These are phyloP conservation scores for Leptographium flavum DNA, from an alignment of 2,329 filamentous ascomycete genomes.

Conservation along the genomic window DNA sequence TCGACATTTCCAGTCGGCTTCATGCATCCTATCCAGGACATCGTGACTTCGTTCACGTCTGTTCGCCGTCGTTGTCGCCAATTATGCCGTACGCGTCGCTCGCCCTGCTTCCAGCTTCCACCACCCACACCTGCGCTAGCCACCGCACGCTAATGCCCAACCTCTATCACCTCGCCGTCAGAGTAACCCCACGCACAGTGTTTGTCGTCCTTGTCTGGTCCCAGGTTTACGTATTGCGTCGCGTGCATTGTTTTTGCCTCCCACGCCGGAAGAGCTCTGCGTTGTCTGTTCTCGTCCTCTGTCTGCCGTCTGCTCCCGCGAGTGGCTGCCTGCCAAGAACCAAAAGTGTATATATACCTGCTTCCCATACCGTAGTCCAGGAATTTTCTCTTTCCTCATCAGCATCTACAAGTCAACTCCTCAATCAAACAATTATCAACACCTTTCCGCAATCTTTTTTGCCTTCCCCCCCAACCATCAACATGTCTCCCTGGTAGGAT, in stretches of 20 bases:
- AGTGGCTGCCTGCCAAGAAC: not conserved
- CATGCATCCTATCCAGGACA: no score
- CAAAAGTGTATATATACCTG: constrained; percentile 4
- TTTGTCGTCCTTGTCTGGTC: not conserved
- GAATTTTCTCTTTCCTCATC: not conserved
- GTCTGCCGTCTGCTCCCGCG: not conserved
- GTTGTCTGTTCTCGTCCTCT: no score
- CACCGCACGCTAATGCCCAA: not conserved
- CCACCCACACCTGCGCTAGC: not conserved
- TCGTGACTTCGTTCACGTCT: no score
- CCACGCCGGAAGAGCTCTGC: no score
- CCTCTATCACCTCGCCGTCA: not conserved
- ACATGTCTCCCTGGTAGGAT: not conserved
- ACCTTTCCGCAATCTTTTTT: not conserved
- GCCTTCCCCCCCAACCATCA: not conserved
- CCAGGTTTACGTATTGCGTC: not conserved
- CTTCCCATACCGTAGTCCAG: not conserved
- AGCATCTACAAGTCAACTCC: not conserved
- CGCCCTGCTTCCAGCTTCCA: no score
- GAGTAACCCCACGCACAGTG: not conserved
- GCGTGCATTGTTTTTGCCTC: not conserved
- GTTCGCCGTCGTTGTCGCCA: no score
- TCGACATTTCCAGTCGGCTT: no score
- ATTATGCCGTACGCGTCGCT: no score
- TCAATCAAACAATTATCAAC: not conserved